These are phyloP conservation scores for Xylaria intraflava DNA, from an alignment of 495 filamentous ascomycete species.

Conservation along the genomic window DNA sequence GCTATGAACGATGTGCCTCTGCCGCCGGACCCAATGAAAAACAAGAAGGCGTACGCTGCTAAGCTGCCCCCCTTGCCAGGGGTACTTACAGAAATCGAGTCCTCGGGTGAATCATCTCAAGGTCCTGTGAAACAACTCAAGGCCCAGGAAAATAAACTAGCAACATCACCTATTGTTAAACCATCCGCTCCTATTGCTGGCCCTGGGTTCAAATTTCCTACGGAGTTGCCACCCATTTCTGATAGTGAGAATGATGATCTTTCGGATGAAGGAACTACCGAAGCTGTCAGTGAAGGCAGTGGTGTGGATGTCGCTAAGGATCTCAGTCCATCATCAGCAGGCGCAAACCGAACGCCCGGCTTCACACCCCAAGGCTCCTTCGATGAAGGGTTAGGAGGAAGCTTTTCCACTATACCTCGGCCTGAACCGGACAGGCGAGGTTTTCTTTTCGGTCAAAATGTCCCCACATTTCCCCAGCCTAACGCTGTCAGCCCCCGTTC, in stretches of 20 bases:
- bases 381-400: constrained; percentile 41
- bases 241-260: constrained; percentile 38
- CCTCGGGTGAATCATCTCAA: constrained; percentile 19
- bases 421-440: constrained; percentile 34
- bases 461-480: constrained; percentile 53
- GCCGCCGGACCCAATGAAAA: constrained; percentile 37
- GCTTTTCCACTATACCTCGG: constrained; percentile 41
- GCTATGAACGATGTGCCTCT: constrained; percentile 31
- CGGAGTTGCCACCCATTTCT: constrained; percentile 22
- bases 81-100: constrained; percentile 15
- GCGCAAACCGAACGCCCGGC: constrained; percentile 47
- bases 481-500: constrained; percentile 62
- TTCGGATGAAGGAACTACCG: constrained; percentile 34
- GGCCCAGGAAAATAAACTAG: constrained; percentile 14
- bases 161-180: constrained; percentile 19
- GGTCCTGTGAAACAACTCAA: constrained; percentile 24
- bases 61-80: constrained; percentile 35
- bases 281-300: constrained; percentile 50
- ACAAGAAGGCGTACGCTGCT: constrained; percentile 29
- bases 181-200: constrained; percentile 11
- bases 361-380: constrained; percentile 64
- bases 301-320: constrained; percentile 62
- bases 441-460: constrained; percentile 52
- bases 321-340: constrained; percentile 48
- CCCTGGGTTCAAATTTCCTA: constrained; percentile 25